Evolutionary conservation across 2,329 filamentous ascomycete species (phyloP).

Genomic region (Fusarium sp.): DNA sequence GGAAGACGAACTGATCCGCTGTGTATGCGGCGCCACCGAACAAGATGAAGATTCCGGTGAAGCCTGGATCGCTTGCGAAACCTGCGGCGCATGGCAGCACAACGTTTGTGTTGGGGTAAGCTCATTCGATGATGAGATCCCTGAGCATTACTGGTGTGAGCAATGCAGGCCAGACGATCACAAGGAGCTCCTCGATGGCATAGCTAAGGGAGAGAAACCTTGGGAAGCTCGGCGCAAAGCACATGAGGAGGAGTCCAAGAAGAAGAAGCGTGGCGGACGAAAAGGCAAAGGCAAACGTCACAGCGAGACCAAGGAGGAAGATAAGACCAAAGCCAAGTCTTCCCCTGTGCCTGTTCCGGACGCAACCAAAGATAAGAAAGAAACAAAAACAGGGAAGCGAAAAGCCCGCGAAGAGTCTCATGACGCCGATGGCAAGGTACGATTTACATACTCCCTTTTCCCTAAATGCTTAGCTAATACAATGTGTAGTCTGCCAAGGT

Average conservation of each 20-base stretch:
- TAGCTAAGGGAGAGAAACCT: conserved; percentile 82
- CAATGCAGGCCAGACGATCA: conserved; percentile 87
- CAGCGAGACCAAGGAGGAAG: conserved; percentile 74
- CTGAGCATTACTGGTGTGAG: conserved; percentile 92
- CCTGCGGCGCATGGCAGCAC: conserved; percentile 94
- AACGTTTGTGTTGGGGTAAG: conserved; percentile 93
- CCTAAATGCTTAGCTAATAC: not conserved
- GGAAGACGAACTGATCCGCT: conserved; percentile 82
- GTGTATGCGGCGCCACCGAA: conserved; percentile 88
- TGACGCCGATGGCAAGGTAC: conserved; percentile 62
- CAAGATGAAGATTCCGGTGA: conserved; percentile 87
- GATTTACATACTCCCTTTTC: conserved; percentile 10
- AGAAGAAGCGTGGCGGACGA: conserved; percentile 68
- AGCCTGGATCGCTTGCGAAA: conserved; percentile 96
- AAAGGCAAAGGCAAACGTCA: conserved; percentile 71
- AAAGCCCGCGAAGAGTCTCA: conserved; percentile 68
- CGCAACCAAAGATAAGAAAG: conserved; percentile 60
- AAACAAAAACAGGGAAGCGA: conserved; percentile 63
- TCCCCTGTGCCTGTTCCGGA: conserved; percentile 52
- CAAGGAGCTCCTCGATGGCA: conserved; percentile 79
- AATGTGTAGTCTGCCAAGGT: conserved; percentile 54
- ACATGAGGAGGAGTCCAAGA: conserved; percentile 70
- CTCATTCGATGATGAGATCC: conserved; percentile 79
- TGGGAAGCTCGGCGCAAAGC: conserved; percentile 79
- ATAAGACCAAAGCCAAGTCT: conserved; percentile 55